Evolutionary conservation across 371 early-diverging fungal species (phyloP).

Genomic region (Apophysomyces variabilis): DNA sequence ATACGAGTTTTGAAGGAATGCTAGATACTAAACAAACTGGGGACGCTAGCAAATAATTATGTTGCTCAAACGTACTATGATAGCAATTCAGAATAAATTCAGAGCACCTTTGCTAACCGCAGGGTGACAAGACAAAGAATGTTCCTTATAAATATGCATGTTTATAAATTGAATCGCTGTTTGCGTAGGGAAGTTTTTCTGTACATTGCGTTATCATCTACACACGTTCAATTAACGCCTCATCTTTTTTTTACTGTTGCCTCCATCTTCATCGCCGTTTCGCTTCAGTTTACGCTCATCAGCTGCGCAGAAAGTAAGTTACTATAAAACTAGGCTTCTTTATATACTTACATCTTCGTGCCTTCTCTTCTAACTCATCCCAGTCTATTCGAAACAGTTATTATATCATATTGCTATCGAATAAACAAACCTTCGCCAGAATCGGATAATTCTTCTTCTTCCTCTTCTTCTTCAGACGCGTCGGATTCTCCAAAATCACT

Average conservation of each 20-base stretch:
- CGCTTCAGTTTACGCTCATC: slow-evolving; percentile 61
- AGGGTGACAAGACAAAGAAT: too few species aligned
- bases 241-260: slow-evolving; percentile 29
- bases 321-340: background rate
- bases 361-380: slow-evolving; percentile 84
- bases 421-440: slow-evolving; percentile 51
- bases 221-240: slow-evolving; percentile 22
- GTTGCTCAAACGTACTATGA: too few species aligned
- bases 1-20: too few species aligned
- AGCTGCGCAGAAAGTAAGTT: slow-evolving; percentile 35
- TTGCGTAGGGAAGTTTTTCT: background rate
- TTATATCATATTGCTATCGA: background rate
- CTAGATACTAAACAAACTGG: too few species aligned
- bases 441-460: slow-evolving; percentile 64
- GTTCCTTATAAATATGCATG: too few species aligned
- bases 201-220: background rate
- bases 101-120: too few species aligned
- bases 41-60: too few species aligned
- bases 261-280: slow-evolving; percentile 45
- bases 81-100: too few species aligned
- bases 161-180: too few species aligned
- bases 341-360: slow-evolving; percentile 56
- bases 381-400: slow-evolving; percentile 54
- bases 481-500: slow-evolving; percentile 68
- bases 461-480: slow-evolving; percentile 65